These are phyloP conservation scores for Sporothrix pseudoabietina DNA, from an alignment of 2,329 filamentous ascomycete genomes.

Conservation along the genomic window DNA sequence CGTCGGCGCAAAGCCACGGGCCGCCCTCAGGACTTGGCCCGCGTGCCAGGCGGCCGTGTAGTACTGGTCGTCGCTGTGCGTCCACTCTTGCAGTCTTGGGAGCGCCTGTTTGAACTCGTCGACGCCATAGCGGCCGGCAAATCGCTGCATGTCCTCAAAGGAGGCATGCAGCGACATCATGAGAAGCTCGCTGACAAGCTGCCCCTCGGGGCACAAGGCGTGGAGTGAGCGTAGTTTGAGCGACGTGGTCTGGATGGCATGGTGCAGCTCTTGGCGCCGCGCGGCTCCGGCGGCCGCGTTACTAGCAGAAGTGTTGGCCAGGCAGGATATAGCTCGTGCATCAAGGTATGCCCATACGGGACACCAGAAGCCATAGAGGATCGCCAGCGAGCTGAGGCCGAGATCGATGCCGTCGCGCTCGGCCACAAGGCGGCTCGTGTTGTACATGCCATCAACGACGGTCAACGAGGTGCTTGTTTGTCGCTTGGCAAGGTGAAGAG, in stretches of 20 bases:
- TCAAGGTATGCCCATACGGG: slow-evolving; percentile 4
- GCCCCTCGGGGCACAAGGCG: not conserved
- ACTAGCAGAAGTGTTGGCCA: not conserved
- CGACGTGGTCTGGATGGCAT: not conserved
- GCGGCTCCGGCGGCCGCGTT: not conserved
- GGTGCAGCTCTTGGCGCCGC: not conserved
- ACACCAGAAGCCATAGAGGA: slow-evolving; percentile 10
- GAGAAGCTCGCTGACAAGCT: not conserved
- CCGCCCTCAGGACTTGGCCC: not conserved
- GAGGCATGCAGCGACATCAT: slow-evolving; percentile 1
- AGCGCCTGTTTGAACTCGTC: not conserved
- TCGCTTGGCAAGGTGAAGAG: not conserved
- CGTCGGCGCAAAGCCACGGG: not conserved
- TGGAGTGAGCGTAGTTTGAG: not conserved
- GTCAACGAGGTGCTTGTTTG: not conserved
- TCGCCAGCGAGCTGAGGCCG: not conserved
- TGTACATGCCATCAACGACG: not conserved
- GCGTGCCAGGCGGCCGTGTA: slow-evolving; percentile 8
- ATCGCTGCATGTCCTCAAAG: slow-evolving; percentile 18
- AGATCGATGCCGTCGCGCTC: not conserved
- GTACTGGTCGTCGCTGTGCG: not conserved
- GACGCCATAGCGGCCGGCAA: not conserved
- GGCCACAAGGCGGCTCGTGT: not conserved
- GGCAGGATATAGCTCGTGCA: not conserved
- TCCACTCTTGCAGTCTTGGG: not conserved